A percentile compares a stretch with the other conserved stretches of the same genome.
These are phyloP conservation scores for Metschnikowia corniflorae DNA, from an alignment of 805 yeast species.

Conservation along the genomic window DNA sequence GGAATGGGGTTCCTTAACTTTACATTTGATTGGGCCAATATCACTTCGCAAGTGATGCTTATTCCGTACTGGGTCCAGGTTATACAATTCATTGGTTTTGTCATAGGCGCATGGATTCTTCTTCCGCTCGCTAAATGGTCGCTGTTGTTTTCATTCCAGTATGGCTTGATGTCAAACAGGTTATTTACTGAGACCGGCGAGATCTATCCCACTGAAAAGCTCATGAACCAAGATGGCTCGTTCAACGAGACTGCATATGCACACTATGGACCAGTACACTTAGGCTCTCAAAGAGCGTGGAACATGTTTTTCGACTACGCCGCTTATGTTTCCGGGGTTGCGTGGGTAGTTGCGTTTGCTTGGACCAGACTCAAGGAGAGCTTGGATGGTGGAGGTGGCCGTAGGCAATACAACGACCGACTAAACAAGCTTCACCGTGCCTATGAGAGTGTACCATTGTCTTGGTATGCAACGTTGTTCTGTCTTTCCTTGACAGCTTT, in stretches of 20 bases:
- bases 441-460: slow-evolving; percentile 41
- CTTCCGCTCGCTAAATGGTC: slow-evolving; percentile 48
- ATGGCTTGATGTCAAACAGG: slow-evolving; percentile 48
- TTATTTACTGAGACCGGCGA: slow-evolving; percentile 37
- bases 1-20: slow-evolving; percentile 50
- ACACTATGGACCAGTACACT: slow-evolving; percentile 41
- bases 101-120: slow-evolving; percentile 45
- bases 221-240: slow-evolving; percentile 36
- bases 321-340: slow-evolving; percentile 46
- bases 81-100: slow-evolving; percentile 46
- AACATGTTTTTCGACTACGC: slow-evolving; percentile 53
- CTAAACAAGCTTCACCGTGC: slow-evolving; percentile 38
- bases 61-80: slow-evolving; percentile 52
- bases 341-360: slow-evolving; percentile 43
- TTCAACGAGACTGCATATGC: slow-evolving; percentile 47
- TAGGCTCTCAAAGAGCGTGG: slow-evolving; percentile 49
- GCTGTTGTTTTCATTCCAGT: slow-evolving; percentile 24
- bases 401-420: slow-evolving; percentile 35
- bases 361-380: slow-evolving; percentile 16
- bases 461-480: slow-evolving; percentile 41
- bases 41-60: slow-evolving; percentile 47
- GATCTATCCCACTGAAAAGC: slow-evolving; percentile 39
- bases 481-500: slow-evolving; percentile 22
- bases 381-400: slow-evolving; percentile 9
- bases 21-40: slow-evolving; percentile 52